These are phyloP conservation scores for Monosporascus sp. DNA, from an alignment of 2,329 filamentous ascomycete species.

Conservation along the genomic window DNA sequence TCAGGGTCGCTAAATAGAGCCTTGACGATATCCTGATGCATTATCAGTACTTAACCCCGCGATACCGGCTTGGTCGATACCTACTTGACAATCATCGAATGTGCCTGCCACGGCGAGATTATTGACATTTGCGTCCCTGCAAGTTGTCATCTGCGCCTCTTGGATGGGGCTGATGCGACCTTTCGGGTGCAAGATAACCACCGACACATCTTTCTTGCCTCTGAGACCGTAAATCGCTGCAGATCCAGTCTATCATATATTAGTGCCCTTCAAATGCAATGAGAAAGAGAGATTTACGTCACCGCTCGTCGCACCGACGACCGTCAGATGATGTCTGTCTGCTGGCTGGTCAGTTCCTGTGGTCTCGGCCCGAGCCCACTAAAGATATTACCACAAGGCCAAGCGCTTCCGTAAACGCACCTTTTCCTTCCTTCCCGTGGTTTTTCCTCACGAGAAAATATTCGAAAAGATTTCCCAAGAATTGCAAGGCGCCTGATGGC, in stretches of 20 bases:
- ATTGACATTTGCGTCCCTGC: conserved; percentile 85
- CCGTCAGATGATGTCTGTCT: conserved; percentile 74
- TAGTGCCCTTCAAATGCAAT: too few relatives aligned
- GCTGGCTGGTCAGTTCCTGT: conserved; percentile 14
- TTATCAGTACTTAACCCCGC: too few relatives aligned
- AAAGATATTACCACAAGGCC: too few relatives aligned
- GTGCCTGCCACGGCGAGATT: conserved; percentile 85
- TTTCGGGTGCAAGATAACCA: conserved; percentile 91
- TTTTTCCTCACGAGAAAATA: conserved; percentile 77
- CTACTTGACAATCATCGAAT: conserved; percentile 77
- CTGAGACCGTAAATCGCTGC: conserved; percentile 93
- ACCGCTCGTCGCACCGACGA: conserved; percentile 81
- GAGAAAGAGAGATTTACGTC: conserved; percentile 34
- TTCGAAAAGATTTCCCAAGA: conserved; percentile 93
- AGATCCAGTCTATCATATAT: conserved; percentile 59
- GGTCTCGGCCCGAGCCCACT: neutral
- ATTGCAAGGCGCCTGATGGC: conserved; percentile 68
- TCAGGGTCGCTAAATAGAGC: conserved; percentile 81
- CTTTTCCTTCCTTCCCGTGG: conserved; percentile 53
- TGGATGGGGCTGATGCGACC: conserved; percentile 88
- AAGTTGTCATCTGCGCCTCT: conserved; percentile 95
- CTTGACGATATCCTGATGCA: conserved; percentile 78
- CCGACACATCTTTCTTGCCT: conserved; percentile 93
- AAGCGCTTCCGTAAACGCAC: too few relatives aligned
- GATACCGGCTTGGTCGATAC: too few relatives aligned